Conservation (phyloP, 352 stramenopile genomes). For the Pythium plurisporium region DNA sequence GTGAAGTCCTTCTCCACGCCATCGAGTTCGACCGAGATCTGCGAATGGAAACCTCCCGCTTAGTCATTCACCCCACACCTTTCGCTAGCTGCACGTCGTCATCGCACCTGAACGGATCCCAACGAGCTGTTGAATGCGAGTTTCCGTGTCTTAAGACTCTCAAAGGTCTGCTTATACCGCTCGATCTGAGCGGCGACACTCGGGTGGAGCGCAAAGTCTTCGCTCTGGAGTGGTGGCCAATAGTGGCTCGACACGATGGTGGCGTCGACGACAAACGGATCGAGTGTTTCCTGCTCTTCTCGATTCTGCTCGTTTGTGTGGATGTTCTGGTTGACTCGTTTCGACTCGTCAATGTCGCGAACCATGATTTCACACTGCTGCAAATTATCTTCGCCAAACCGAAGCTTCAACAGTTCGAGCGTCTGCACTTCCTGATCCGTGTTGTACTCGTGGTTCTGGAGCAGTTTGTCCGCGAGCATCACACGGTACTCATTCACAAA, state of each 20-base stretch:
- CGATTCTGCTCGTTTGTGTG: constrained; percentile 33
- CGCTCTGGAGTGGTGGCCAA: constrained; percentile 94
- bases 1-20: constrained; percentile 76
- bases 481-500: constrained; percentile 99
- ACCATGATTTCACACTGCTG: constrained; percentile 98
- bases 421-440: constrained; percentile 94
- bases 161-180: constrained; percentile 89
- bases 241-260: constrained; percentile 97
- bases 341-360: constrained; percentile 96
- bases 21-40: constrained; percentile 88
- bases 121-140: constrained; percentile 93
- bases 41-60: too few relatives aligned
- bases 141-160: constrained; percentile 90
- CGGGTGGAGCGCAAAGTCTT: constrained; percentile 90
- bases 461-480: constrained; percentile 96
- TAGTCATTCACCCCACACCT: too few relatives aligned
- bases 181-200: constrained; percentile 75
- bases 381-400: constrained; percentile 94
- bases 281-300: background rate
- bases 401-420: constrained; percentile 95
- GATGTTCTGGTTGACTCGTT: constrained; percentile 91
- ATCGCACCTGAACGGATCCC: constrained; percentile 86
- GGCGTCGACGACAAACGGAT: constrained; percentile 61
- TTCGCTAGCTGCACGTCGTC: too few relatives aligned
- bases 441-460: constrained; percentile 92